phyloP scores from a whole-genome alignment of 306 rosid species.

The Luffa aegyptiaca region DNA sequence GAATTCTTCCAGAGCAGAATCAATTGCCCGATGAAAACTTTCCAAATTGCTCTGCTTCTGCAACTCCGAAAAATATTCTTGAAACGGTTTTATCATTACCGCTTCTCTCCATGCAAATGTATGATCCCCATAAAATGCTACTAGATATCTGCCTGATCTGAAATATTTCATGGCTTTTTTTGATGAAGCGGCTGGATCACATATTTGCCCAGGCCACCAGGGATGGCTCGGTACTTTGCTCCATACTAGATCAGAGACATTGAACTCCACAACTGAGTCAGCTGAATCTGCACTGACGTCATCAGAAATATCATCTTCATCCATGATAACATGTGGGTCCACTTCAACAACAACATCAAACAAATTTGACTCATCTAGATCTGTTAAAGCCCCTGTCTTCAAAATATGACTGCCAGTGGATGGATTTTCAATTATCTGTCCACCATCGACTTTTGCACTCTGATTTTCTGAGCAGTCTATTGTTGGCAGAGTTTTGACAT shows the following conservation, averaged over 20 bases:
- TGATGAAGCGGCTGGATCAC: conserved; percentile 58
- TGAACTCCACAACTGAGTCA: conserved; percentile 21
- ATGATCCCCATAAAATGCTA: conserved; percentile 67
- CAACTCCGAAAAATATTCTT: conserved; percentile 48
- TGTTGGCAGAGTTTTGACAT: not conserved
- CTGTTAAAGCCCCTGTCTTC: conserved; percentile 7
- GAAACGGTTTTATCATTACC: conserved; percentile 55
- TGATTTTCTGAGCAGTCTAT: conserved; percentile 14
- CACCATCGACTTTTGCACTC: conserved; percentile 14
- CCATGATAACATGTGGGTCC: conserved; percentile 19
- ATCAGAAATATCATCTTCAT: conserved; percentile 8
- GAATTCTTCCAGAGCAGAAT: conserved; percentile 65
- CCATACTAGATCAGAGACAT: conserved; percentile 65
- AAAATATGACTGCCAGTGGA: not conserved
- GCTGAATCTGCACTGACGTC: conserved; percentile 13
- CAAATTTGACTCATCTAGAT: conserved; percentile 12
- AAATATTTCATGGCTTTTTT: conserved; percentile 48
- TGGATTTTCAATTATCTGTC: conserved; percentile 17
- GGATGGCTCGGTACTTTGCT: conserved; percentile 85
- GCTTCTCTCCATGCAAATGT: conserved; percentile 81
- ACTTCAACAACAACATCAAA: conserved; percentile 42
- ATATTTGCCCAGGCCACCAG: conserved; percentile 98
- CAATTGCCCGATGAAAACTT: conserved; percentile 48
- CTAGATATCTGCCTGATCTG: conserved; percentile 37
- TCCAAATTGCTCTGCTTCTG: conserved; percentile 44